Conservation (phyloP, 306 rosid species). For the Aeschynomene evenia region DNA sequence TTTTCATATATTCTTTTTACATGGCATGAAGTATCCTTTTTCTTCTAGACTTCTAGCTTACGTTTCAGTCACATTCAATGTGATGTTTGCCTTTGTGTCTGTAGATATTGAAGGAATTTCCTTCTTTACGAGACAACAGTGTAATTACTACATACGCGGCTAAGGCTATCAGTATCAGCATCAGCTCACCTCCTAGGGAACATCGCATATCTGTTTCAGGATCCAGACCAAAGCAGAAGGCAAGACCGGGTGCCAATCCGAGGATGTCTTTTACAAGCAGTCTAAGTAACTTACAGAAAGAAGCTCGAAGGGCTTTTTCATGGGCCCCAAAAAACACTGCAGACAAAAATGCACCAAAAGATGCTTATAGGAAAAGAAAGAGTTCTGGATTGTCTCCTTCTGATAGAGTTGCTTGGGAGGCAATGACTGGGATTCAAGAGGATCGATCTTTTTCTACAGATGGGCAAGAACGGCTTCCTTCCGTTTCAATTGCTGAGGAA, state of each 20-base stretch:
- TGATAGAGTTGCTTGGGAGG: conserved; percentile 97
- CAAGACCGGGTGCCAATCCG: conserved; percentile 61
- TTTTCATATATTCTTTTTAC: conserved; percentile 9
- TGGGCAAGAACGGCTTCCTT: conserved; percentile 92
- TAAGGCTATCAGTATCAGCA: conserved; percentile 77
- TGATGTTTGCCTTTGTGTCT: conserved; percentile 24
- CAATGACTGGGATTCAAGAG: conserved; percentile 97
- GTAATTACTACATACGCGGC: conserved; percentile 71
- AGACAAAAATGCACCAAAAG: conserved; percentile 80
- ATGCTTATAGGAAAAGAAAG: conserved; percentile 87
- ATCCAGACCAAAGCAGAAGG: conserved; percentile 75
- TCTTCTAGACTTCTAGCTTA: conserved; percentile 19
- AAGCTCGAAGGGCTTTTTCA: conserved; percentile 95
- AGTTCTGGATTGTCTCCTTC: conserved; percentile 91
- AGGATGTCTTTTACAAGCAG: conserved; percentile 81
- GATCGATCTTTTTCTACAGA: conserved; percentile 75
- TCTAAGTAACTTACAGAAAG: conserved; percentile 89
- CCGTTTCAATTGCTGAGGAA: conserved; percentile 86
- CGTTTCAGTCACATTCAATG: conserved; percentile 12
- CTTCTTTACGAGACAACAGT: conserved; percentile 79
- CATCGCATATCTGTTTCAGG: conserved; percentile 82
- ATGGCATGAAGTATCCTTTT: conserved; percentile 2
- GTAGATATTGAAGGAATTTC: conserved; percentile 91
- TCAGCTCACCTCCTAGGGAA: conserved; percentile 88
- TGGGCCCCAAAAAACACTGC: conserved; percentile 86